A percentile compares a stretch with the other conserved stretches of the same genome.
These are phyloP conservation scores for Pythium folliculosum DNA, from an alignment of 352 stramenopile species.

Conservation along the genomic window DNA sequence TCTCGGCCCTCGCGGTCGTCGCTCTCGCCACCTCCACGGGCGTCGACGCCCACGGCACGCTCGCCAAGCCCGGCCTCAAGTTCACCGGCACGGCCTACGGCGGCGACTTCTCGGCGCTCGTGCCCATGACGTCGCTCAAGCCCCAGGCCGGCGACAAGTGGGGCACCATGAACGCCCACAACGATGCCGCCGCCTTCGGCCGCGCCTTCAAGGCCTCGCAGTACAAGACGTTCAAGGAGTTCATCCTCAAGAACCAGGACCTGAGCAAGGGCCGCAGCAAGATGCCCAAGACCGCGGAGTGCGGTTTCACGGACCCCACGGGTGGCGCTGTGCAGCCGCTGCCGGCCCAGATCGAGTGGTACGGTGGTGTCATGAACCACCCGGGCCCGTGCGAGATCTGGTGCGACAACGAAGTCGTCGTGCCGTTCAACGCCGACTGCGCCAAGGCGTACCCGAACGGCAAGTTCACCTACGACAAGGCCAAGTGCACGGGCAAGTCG, in stretches of 20 bases:
- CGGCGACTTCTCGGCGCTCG: slow-evolving; percentile 6
- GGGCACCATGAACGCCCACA: slow-evolving; percentile 3
- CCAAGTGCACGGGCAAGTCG: slow-evolving; percentile 36
- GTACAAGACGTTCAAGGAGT: slow-evolving; percentile 53
- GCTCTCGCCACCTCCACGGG: not conserved
- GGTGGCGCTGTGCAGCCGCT: slow-evolving; percentile 24
- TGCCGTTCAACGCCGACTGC: slow-evolving; percentile 40
- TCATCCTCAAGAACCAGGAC: slow-evolving; percentile 38
- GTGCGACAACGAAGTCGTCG: slow-evolving; percentile 37
- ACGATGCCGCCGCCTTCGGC: not conserved
- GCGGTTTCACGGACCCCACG: slow-evolving; percentile 46
- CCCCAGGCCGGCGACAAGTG: not conserved
- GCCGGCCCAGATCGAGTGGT: slow-evolving; percentile 42
- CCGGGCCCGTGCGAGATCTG: slow-evolving; percentile 46
- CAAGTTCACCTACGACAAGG: slow-evolving; percentile 38
- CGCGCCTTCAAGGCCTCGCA: slow-evolving; percentile 36
- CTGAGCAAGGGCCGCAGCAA: slow-evolving; percentile 32
- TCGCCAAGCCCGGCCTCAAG: slow-evolving; percentile 10
- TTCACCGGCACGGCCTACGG: slow-evolving; percentile 7
- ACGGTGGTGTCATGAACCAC: slow-evolving; percentile 39
- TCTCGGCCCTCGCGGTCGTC: slow-evolving; percentile 10
- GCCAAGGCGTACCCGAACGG: slow-evolving; percentile 32
- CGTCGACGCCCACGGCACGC: slow-evolving; percentile 11
- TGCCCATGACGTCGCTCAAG: slow-evolving; percentile 5
- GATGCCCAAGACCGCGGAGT: slow-evolving; percentile 24